These are phyloP conservation scores for Populus pruinosa DNA, from an alignment of 345 rosid species.

Conservation along the genomic window DNA sequence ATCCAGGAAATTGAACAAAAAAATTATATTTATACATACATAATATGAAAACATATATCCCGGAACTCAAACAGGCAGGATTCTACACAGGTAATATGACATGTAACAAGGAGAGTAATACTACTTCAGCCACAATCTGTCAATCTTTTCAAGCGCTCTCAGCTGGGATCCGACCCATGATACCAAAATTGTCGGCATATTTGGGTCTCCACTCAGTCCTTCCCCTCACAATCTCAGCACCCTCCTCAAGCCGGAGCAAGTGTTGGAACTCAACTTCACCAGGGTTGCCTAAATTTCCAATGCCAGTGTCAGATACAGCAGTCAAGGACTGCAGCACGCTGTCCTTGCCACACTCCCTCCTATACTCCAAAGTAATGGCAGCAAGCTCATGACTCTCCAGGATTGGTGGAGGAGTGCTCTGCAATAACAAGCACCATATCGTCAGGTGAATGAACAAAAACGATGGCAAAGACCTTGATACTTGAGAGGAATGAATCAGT, in stretches of 20 bases:
- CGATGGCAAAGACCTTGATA: neutral
- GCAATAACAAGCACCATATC: slow-evolving; percentile 17
- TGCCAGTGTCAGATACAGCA: slow-evolving; percentile 46
- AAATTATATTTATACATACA: slow-evolving; percentile 8
- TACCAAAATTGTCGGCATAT: slow-evolving; percentile 11
- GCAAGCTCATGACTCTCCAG: slow-evolving; percentile 84
- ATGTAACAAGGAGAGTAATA: slow-evolving; percentile 10
- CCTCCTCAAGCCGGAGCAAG: slow-evolving; percentile 79
- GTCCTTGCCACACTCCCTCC: slow-evolving; percentile 96
- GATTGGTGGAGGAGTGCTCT: slow-evolving; percentile 84
- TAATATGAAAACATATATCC: slow-evolving; percentile 18
- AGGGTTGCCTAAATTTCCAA: slow-evolving; percentile 34
- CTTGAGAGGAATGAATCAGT: neutral
- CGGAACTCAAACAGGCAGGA: slow-evolving; percentile 20
- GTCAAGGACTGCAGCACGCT: slow-evolving; percentile 88
- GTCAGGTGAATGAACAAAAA: neutral
- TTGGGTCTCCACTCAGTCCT: slow-evolving; percentile 91
- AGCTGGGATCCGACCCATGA: slow-evolving; percentile 35
- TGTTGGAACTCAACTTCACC: slow-evolving; percentile 81
- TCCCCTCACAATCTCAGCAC: slow-evolving; percentile 86
- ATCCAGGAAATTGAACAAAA: slow-evolving; percentile 15
- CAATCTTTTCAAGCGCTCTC: slow-evolving; percentile 28
- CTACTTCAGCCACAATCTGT: slow-evolving; percentile 13
- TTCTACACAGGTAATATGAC: slow-evolving; percentile 32
- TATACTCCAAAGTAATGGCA: slow-evolving; percentile 76